Base-by-base conservation (phyloP, 371 early-diverging fungal species). In the Mortierella sp. region DNA sequence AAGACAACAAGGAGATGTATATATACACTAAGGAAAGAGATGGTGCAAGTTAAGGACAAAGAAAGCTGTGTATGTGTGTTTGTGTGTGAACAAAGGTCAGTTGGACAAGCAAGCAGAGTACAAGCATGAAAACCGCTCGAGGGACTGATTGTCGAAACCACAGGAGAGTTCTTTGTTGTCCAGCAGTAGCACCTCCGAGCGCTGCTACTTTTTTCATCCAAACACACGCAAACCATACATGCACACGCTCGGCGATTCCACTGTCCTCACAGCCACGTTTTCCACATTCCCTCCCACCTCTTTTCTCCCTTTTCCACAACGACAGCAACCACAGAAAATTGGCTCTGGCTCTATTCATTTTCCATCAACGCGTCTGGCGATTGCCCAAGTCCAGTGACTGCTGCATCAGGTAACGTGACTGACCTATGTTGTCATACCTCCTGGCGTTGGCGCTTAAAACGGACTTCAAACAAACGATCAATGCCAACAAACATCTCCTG, bases 391-490 rank as follows among this genome's bases (percentile, higher is more conserved):
- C 6, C 43, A 55, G 59, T 59, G 59, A 59, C 59, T 59, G 34
- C 26, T 19, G 4, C 0, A 11, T 16, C 11, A 31, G 16, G 40
- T 64, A 37, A 64, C 37, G 37, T 64, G 64, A 64, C 37, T 13
- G 8, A 28, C 5, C 9, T 13, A 64, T 37, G 37, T 64, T 64
- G 64, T 64, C 64, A 64, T 64, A 40, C 43, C 43, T 40, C 43
- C 43, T 6, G 2, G 43, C 43, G 43, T 6, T 40, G 43, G 43
- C 5, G 61, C 19, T 59, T 4, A 14, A 34, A 13, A 16, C 28
- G 57, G n/a, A n/a, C 31, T 64, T 34, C 64, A 64, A 64, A 64
- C 64, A 64, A 34, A 61, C 61, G 61, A 61, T 61, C 61, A 31
- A 61, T 19, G 28, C 37, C 40, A 37, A 9, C 57, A 40, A 31